Conservation (phyloP, 2,329 filamentous ascomycete genomes). For the Nothomitra cinnamomea region DNA sequence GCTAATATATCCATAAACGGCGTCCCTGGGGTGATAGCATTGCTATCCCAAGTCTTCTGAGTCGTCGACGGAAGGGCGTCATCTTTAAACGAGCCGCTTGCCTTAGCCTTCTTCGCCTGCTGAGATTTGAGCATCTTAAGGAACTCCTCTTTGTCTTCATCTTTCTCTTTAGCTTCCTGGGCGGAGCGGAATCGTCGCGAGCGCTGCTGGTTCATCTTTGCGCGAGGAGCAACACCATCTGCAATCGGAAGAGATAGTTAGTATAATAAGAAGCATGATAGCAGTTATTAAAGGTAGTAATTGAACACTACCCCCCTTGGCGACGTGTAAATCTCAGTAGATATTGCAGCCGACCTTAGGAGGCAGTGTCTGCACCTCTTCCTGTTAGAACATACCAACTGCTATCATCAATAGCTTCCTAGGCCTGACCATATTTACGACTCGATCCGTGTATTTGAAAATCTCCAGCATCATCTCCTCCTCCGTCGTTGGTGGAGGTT, state of each 20-base stretch:
- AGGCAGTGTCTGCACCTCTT: constrained; percentile 7
- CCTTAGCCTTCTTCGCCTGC: constrained; percentile 18
- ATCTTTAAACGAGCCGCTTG: constrained; percentile 44
- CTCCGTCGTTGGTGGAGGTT: constrained; percentile 77
- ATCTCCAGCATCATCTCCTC: constrained; percentile 99
- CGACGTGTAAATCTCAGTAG: constrained; percentile 15
- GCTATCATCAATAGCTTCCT: constrained; percentile 95
- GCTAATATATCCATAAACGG: constrained; percentile 98
- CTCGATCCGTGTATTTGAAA: constrained; percentile 96
- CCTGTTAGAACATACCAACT: constrained; percentile 46
- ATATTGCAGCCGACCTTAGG: constrained; percentile 18
- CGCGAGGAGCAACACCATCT: constrained; percentile 94
- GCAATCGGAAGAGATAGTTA: constrained; percentile 13
- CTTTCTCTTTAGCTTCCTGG: constrained; percentile 87
- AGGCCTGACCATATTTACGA: constrained; percentile 96
- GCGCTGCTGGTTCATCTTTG: constrained; percentile 99
- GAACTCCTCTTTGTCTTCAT: constrained; percentile 77
- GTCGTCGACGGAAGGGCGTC: constrained; percentile 43
- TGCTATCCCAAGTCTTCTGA: constrained; percentile 86
- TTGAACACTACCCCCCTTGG: constrained; percentile 17
- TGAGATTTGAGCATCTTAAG: constrained; percentile 70
- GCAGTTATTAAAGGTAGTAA: background rate
- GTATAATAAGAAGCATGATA: constrained; percentile 7
- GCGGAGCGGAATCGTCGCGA: constrained; percentile 89
- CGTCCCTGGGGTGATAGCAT: constrained; percentile 83